Conservation (phyloP, 2,329 filamentous ascomycete species). For the Fusarium veterinarium region DNA sequence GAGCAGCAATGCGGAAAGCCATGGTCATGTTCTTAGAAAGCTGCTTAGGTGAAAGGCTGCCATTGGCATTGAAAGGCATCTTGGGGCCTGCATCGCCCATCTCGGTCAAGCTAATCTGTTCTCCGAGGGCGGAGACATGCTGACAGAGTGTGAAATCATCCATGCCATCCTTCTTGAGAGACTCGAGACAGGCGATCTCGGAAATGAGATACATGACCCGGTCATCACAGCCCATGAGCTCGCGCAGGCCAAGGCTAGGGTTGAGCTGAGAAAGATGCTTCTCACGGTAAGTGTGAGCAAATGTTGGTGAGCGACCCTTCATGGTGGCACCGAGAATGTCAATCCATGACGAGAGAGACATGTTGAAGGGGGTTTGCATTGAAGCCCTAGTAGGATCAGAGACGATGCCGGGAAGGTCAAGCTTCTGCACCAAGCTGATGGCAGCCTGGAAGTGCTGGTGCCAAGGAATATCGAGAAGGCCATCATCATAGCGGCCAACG, state of each 20-base stretch:
- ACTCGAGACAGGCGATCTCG: slow-evolving; percentile 95
- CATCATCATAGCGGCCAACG: slow-evolving; percentile 86
- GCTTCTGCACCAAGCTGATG: slow-evolving; percentile 84
- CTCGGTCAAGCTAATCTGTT: slow-evolving; percentile 88
- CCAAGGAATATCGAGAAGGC: slow-evolving; percentile 92
- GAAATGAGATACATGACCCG: slow-evolving; percentile 98
- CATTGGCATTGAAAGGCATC: slow-evolving; percentile 74
- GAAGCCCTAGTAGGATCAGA: slow-evolving; percentile 65
- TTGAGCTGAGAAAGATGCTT: slow-evolving; percentile 81
- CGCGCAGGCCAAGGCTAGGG: slow-evolving; percentile 78
- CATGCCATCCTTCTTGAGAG: slow-evolving; percentile 84
- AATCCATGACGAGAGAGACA: slow-evolving; percentile 94
- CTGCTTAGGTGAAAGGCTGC: slow-evolving; percentile 83
- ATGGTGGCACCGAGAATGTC: slow-evolving; percentile 97
- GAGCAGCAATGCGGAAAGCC: slow-evolving; percentile 90
- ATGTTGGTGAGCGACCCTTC: slow-evolving; percentile 84
- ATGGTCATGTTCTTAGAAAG: slow-evolving; percentile 89
- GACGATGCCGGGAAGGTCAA: slow-evolving; percentile 79
- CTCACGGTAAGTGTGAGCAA: slow-evolving; percentile 94
- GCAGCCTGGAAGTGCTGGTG: slow-evolving; percentile 96
- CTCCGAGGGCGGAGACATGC: slow-evolving; percentile 88
- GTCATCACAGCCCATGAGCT: slow-evolving; percentile 98
- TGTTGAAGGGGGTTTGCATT: slow-evolving; percentile 85
- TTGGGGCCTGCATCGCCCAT: slow-evolving; percentile 67
- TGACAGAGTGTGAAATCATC: slow-evolving; percentile 88